A percentile compares a stretch with the other conserved stretches of the same genome.
phyloP scores from a whole-genome alignment of 1,139 yeast genomes.

The Zygosaccharomyces sapae region DNA sequence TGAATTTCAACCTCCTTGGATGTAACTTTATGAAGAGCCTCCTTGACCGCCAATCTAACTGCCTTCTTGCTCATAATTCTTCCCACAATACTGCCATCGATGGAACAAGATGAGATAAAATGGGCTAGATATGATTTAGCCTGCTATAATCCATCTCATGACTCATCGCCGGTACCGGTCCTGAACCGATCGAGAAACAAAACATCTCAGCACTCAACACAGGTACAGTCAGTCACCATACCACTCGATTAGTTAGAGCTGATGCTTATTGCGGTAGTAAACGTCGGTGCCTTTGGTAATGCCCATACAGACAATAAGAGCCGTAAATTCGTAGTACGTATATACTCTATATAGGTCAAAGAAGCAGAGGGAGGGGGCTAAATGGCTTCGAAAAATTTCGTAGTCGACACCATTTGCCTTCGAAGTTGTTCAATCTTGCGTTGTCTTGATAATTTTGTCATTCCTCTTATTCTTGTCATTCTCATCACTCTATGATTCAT shows the following conservation, averaged over 20 bases:
- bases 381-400: background rate
- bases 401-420: background rate
- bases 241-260: background rate
- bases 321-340: background rate
- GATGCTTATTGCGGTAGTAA: background rate
- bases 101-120: background rate
- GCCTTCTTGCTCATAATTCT: constrained; percentile 14
- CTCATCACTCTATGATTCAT: constrained; percentile 11
- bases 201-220: background rate
- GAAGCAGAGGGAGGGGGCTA: background rate
- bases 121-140: background rate
- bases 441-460: background rate
- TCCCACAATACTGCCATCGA: background rate
- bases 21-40: constrained; percentile 10
- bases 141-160: background rate
- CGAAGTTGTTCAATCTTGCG: background rate
- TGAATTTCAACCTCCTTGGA: constrained; percentile 15
- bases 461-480: background rate
- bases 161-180: constrained; percentile 14
- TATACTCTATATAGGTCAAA: background rate
- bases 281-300: background rate
- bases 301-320: background rate
- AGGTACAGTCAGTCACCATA: background rate
- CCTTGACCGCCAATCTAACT: constrained; percentile 13
- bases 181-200: constrained; percentile 1